phyloP scores from a whole-genome alignment of 2,329 filamentous ascomycete species.

The Anisogramma anomala region DNA sequence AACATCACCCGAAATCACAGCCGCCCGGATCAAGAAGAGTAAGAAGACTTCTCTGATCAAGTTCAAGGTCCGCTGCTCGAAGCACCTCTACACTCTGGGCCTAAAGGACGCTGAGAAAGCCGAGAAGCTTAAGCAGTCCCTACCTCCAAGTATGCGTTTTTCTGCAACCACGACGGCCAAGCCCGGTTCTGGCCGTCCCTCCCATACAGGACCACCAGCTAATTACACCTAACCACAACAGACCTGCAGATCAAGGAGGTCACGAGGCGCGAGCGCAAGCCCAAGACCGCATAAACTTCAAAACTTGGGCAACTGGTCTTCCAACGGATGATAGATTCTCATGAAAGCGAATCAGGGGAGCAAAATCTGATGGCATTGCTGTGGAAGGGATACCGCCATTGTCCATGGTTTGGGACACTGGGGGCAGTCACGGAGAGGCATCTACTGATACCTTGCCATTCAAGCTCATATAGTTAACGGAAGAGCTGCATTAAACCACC shows the following conservation, averaged over 20 bases:
- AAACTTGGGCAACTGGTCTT: slow-evolving; percentile 8
- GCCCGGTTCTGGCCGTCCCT: no score
- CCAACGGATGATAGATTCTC: slow-evolving; percentile 10
- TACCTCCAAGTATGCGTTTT: slow-evolving; percentile 74
- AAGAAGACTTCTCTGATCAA: slow-evolving; percentile 85
- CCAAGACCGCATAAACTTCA: slow-evolving; percentile 29
- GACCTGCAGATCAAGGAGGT: slow-evolving; percentile 44
- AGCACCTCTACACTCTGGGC: slow-evolving; percentile 93
- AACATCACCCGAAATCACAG: slow-evolving; percentile 30
- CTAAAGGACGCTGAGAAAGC: slow-evolving; percentile 99
- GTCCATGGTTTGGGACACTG: slow-evolving; percentile 22
- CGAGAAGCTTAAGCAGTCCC: slow-evolving; percentile 99
- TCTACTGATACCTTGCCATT: slow-evolving; percentile 46
- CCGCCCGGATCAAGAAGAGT: slow-evolving; percentile 94
- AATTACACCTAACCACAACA: slow-evolving; percentile 30
- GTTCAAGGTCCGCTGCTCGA: slow-evolving; percentile 99
- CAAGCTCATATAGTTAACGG: slow-evolving; percentile 23
- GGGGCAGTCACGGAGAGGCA: slow-evolving; percentile 38
- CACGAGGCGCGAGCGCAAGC: slow-evolving; percentile 48
- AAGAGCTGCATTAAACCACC: slow-evolving; percentile 14
- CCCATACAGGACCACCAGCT: no score
- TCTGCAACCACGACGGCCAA: slow-evolving; percentile 13
- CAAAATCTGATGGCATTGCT: slow-evolving; percentile 14
- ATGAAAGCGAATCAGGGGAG: slow-evolving; percentile 21
- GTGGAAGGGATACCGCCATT: slow-evolving; percentile 18